Evolutionary conservation across 768 basidiomycete species (phyloP).

Genomic region (Xerocomus brunneocitrinus): DNA sequence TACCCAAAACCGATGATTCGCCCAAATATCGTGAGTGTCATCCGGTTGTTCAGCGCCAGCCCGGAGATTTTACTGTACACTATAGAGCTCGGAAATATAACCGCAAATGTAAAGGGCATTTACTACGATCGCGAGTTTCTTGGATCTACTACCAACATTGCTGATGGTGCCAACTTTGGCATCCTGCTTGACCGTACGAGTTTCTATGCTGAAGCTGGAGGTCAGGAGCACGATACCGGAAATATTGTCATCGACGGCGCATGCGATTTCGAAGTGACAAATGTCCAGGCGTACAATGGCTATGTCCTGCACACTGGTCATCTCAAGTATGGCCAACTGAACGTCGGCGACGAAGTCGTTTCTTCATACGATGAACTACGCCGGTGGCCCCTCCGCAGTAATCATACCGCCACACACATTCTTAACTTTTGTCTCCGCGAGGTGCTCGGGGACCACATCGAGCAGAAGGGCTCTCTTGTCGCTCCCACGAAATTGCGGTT

Average conservation of each 20-base stretch:
- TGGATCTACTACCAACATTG: constrained; percentile 59
- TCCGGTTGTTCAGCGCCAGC: neutral
- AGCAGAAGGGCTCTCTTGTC: constrained; percentile 97
- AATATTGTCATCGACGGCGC: constrained; percentile 88
- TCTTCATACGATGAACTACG: constrained; percentile 95
- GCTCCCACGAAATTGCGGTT: constrained; percentile 95
- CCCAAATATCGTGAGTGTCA: constrained; percentile 76
- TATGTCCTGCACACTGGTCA: constrained; percentile 92
- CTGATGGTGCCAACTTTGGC: constrained; percentile 70
- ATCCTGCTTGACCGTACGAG: constrained; percentile 87
- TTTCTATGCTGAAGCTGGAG: constrained; percentile 97
- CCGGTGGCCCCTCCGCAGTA: constrained; percentile 93
- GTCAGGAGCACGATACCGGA: constrained; percentile 96
- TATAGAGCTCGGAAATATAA: constrained; percentile 72
- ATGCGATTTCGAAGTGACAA: constrained; percentile 88
- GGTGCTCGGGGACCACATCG: constrained; percentile 93
- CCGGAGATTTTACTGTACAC: constrained; percentile 1
- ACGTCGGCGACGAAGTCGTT: constrained; percentile 76
- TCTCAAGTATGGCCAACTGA: constrained; percentile 82
- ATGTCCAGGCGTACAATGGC: constrained; percentile 92
- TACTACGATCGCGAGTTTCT: constrained; percentile 79
- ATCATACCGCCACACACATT: constrained; percentile 98
- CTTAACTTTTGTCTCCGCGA: constrained; percentile 93
- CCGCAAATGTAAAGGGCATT: constrained; percentile 73
- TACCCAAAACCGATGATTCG: constrained; percentile 92